A percentile compares a stretch with the other conserved stretches of the same genome.
Evolutionary conservation across 805 yeast species (phyloP).

Genomic region (Ogataea ramenticola): DNA sequence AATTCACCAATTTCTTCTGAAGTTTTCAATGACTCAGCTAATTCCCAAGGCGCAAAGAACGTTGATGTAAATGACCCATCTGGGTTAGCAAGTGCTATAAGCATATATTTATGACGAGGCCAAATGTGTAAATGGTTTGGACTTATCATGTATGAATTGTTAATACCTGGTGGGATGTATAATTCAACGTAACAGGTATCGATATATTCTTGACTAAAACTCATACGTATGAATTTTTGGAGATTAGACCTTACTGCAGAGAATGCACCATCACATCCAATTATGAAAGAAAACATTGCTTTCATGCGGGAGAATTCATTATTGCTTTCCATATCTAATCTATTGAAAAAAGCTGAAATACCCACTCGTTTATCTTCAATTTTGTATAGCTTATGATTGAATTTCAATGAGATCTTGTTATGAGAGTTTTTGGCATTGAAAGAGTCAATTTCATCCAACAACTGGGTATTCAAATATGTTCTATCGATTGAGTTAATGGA

Average conservation of each 20-base stretch:
- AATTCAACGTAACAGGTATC: conserved; percentile 81
- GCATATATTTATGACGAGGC: conserved; percentile 85
- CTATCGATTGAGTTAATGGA: conserved; percentile 82
- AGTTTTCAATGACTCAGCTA: conserved; percentile 46
- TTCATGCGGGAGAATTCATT: too few species aligned
- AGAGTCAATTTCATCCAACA: conserved; percentile 59
- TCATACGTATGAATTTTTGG: conserved; percentile 61
- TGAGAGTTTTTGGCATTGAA: conserved; percentile 15
- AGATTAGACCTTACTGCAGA: conserved; percentile 65
- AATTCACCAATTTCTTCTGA: conserved; percentile 40
- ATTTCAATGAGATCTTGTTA: conserved; percentile 34
- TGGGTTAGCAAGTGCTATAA: conserved; percentile 78
- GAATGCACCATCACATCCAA: conserved; percentile 86
- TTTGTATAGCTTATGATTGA: conserved; percentile 48
- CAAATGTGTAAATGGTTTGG: conserved; percentile 85
- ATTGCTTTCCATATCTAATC: neutral
- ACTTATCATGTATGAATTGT: conserved; percentile 41
- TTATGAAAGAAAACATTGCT: too few species aligned
- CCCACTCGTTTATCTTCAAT: conserved; percentile 18
- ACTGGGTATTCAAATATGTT: conserved; percentile 51
- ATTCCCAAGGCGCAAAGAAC: conserved; percentile 72
- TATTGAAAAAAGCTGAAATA: conserved; percentile 3
- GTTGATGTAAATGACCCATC: conserved; percentile 90
- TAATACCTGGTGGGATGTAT: conserved; percentile 53
- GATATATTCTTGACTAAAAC: conserved; percentile 67